Evolutionary conservation across 164 flowering plant species (phyloP), one percentile per base, ranked within the genome.

Genomic region (Tinospora cordifolia): DNA sequence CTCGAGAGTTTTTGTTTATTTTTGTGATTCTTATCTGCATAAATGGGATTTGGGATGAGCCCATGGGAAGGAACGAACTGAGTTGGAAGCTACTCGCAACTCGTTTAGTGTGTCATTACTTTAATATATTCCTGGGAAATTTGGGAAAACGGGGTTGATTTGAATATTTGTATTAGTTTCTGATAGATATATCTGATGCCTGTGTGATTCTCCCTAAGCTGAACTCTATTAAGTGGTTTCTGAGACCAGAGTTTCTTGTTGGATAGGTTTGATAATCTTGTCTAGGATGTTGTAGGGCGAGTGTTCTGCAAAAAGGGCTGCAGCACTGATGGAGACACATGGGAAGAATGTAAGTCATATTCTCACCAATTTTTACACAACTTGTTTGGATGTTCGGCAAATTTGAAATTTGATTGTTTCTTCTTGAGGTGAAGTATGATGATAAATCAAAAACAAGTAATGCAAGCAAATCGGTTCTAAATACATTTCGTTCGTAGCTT

Each of bases 261-360:
- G 66, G 22, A 64, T 64, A 14, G 13, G 8, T 38, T 36, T 67
- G 60, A 21, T 54, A 54, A 54, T 54, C 60, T 44, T 63, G 21
- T 73, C 34, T 68, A 41, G 63, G 63, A 49, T 77, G 65, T 76
- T 86, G 75, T 51, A 89, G 98, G 96, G 98, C 81, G 98, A 79
- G 91, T 92, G 13, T 92, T 90, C 73, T 92, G 96, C 88, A 90
- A 92, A 71, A 93, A 93, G 76, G 98, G 97, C 7, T 93, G 98
- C 63, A 81, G 79, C 66, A 63, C 88, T 46, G 97, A 91, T 79
- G 95, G 88, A 30, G 97, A 88, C 3, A 88, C 92, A 19, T 93
- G 88, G 88, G 97, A 93, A 58, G 97, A 93, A 74, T 91, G 98
- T 93, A 74, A 91, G 97, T 77, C 38, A 38, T 46, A 47, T 49